A percentile compares a stretch with the other conserved stretches of the same genome.
These are phyloP conservation scores for Nakazawaea anatomiae DNA, from an alignment of 805 yeast species.

Conservation along the genomic window DNA sequence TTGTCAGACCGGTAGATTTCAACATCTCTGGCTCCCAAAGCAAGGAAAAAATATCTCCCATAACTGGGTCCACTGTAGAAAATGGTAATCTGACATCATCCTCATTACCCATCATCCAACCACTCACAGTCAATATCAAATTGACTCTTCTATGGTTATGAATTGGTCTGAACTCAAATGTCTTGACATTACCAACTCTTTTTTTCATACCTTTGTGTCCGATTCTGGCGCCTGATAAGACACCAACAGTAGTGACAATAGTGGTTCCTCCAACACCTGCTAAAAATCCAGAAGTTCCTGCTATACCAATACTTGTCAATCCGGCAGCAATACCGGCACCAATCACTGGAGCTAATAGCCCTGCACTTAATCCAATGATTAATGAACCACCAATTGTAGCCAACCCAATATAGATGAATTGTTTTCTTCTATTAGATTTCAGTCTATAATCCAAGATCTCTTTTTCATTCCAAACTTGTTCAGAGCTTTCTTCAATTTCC, in stretches of 20 bases:
- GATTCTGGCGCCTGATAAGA: conserved; percentile 83
- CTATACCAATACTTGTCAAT: conserved; percentile 85
- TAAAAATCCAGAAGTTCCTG: conserved; percentile 87
- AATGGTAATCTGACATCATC: conserved; percentile 97
- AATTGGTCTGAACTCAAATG: conserved; percentile 89
- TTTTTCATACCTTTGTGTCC: conserved; percentile 81
- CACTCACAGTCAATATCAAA: conserved; percentile 82
- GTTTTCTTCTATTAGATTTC: conserved; percentile 56
- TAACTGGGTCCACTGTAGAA: conserved; percentile 93
- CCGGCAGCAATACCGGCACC: conserved; percentile 99
- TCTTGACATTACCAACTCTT: conserved; percentile 86
- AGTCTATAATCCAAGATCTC: conserved; percentile 66
- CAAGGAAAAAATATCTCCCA: conserved; percentile 92
- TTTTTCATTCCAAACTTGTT: conserved; percentile 69
- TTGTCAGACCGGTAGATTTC: conserved; percentile 93
- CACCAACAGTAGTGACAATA: conserved; percentile 86
- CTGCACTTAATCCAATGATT: conserved; percentile 92
- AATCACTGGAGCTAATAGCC: conserved; percentile 92
- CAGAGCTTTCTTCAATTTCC: conserved; percentile 80
- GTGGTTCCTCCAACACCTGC: conserved; percentile 98
- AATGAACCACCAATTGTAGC: conserved; percentile 96
- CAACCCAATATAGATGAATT: conserved; percentile 82
- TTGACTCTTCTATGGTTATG: conserved; percentile 88
- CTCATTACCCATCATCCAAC: conserved; percentile 94
- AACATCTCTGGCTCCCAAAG: conserved; percentile 99